Evolutionary conservation across 176 grass and related monocot genomes (phyloP).

Genomic region (Cocos nucifera): DNA sequence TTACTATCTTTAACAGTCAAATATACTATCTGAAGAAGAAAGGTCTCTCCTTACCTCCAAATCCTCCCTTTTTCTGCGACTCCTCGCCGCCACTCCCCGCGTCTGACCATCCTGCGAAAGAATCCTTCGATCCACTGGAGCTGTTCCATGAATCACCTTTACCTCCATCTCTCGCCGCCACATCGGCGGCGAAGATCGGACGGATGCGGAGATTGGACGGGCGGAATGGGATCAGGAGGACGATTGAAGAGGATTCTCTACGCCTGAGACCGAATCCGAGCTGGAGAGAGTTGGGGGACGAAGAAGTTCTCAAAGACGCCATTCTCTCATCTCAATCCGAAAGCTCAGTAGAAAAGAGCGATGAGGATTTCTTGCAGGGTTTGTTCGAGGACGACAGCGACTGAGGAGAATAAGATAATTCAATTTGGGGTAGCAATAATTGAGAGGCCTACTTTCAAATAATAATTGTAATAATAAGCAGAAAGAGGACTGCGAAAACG

Average conservation of each 20-base stretch:
- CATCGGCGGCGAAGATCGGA: neutral
- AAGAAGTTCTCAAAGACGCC: neutral
- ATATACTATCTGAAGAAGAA: neutral
- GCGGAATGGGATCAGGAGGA: neutral
- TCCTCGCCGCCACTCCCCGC: conserved; percentile 7
- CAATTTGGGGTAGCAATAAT: too few relatives aligned
- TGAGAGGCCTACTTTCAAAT: too few relatives aligned
- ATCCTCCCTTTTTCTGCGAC: conserved; percentile 2
- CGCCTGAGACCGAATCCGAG: conserved; percentile 22
- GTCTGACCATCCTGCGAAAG: conserved; percentile 62
- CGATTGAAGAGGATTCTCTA: neutral
- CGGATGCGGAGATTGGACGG: conserved; percentile 10
- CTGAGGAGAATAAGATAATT: too few relatives aligned
- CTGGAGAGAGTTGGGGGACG: conserved; percentile 30
- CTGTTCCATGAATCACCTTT: neutral
- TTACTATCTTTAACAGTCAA: too few relatives aligned
- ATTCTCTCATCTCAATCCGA: neutral
- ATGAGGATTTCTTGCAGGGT: too few relatives aligned
- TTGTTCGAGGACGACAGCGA: too few relatives aligned
- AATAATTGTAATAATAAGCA: too few relatives aligned
- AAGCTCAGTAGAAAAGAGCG: too few relatives aligned
- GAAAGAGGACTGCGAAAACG: too few relatives aligned
- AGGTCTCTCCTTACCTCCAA: conserved; percentile 19
- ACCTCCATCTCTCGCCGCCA: neutral
- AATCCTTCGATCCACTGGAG: conserved; percentile 19